Base-by-base conservation (phyloP, 176 grass and related monocot species). In the Panicum miliaceum region DNA sequence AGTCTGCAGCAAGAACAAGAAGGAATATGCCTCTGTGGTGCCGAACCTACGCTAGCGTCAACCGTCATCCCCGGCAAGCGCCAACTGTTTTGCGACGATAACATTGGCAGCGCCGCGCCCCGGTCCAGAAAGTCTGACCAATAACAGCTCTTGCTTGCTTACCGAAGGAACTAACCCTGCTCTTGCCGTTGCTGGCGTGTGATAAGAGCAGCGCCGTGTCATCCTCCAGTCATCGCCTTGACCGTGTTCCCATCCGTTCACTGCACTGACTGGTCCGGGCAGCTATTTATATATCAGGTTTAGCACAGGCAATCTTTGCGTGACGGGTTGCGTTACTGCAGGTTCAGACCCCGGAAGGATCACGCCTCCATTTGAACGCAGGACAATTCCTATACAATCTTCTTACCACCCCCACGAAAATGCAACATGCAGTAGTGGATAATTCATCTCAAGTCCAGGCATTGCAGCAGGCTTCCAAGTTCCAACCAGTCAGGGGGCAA, bases 101-200 rank as follows among this genome's bases (percentile, higher is more conserved):
- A 36, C 19, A 54, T 53, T 61, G 51, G 11, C 45, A 20, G 19
- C 32, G 20, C 18, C 32, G 20, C 18, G 10, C 15, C 43, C 34
- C 3, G 32, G 53, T 15, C 52, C 16, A 57, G 58, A 27, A 78
- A 42, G 76, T 84, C 82, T n/a, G 41, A 4, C 60, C 82, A 75
- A 67, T 75, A 46, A 16, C 56, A 83, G 34, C 32, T 40, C 12
- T 40, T 53, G 64, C 12, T 40, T 53, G 64, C 66, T 25, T 27
- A 37, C 13, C 3, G 1, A 20, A 34, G 25, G 10, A 42, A 23
- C 20, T 10, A 43, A 25, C 20, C 10, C 19, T 7, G 19, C 14
- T 25, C 74, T 52, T 40, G 43, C 10, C 41, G 20, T 10, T 34
- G 23, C 22, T 71, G 52, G 26, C 26, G 62, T 65, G 3, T 1